These are phyloP conservation scores for Chalciporus piperatus DNA, from an alignment of 768 basidiomycete genomes.

Conservation along the genomic window DNA sequence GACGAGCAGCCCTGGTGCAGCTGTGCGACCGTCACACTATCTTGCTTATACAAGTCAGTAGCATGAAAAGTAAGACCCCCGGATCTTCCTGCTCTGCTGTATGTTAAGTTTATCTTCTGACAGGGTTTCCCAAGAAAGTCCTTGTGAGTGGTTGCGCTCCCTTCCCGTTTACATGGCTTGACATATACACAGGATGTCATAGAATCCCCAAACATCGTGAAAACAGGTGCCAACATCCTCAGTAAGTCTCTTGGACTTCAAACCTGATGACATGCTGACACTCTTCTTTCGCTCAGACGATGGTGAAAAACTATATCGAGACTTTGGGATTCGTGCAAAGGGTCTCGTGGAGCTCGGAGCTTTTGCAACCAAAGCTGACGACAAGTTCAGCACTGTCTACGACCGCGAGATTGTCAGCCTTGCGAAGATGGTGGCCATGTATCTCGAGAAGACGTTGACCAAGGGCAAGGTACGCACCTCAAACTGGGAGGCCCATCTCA, in stretches of 20 bases:
- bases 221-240: conserved; percentile 48
- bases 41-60: conserved; percentile 46
- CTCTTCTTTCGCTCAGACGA: conserved; percentile 34
- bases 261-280: not conserved
- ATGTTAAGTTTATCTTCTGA: not conserved
- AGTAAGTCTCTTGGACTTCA: conserved; percentile 30
- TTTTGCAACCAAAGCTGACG: conserved; percentile 41
- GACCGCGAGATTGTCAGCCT: conserved; percentile 42
- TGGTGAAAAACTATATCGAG: conserved; percentile 45
- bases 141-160: conserved; percentile 26
- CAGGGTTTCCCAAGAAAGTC: conserved; percentile 45
- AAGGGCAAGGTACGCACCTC: conserved; percentile 47
- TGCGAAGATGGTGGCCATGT: conserved; percentile 41
- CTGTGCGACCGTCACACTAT: conserved; percentile 42
- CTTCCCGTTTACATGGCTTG: not conserved
- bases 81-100: not conserved
- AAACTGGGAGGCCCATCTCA: conserved; percentile 44
- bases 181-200: conserved; percentile 39
- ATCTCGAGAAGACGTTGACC: conserved; percentile 35
- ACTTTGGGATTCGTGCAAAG: conserved; percentile 41
- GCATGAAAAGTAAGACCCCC: conserved; percentile 42
- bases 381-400: conserved; percentile 30
- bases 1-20: conserved; percentile 45
- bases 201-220: conserved; percentile 38
- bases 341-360: conserved; percentile 47